Evolutionary conservation across 257 asterid genomes (phyloP).

Genomic region (Phtheirospermum japonicum): DNA sequence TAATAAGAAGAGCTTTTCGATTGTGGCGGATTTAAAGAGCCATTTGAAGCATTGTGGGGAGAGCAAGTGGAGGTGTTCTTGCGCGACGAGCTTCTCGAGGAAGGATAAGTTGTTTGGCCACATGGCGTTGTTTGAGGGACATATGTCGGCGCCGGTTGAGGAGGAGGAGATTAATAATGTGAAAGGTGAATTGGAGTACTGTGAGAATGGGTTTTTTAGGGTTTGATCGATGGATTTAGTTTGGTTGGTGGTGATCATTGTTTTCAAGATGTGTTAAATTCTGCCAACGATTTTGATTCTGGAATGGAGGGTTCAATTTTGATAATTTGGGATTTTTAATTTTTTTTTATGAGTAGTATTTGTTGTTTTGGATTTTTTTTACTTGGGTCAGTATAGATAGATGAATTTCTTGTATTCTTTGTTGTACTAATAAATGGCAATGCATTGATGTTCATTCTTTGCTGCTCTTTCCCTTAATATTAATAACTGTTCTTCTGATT

Average conservation of each 20-base stretch:
- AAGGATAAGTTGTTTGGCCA: slow-evolving; percentile 95
- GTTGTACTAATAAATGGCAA: background rate
- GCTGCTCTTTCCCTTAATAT: too few species aligned
- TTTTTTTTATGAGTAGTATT: too few species aligned
- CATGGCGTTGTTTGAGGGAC: slow-evolving; percentile 88
- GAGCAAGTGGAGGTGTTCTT: slow-evolving; percentile 79
- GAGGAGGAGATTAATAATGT: slow-evolving; percentile 12
- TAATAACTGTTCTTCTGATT: too few species aligned
- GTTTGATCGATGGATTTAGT: slow-evolving; percentile 50
- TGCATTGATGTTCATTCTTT: background rate
- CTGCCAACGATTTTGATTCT: slow-evolving; percentile 33
- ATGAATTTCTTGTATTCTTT: background rate
- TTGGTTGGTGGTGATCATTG: slow-evolving; percentile 44
- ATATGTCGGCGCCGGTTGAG: slow-evolving; percentile 66
- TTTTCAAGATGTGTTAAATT: slow-evolving; percentile 45
- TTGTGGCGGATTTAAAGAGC: slow-evolving; percentile 83
- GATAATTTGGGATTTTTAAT: slow-evolving; percentile 29
- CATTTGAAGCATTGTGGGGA: slow-evolving; percentile 89
- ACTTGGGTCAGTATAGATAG: background rate
- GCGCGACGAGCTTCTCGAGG: slow-evolving; percentile 78
- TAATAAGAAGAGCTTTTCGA: slow-evolving; percentile 76
- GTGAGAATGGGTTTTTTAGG: slow-evolving; percentile 27
- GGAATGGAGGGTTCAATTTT: slow-evolving; percentile 52
- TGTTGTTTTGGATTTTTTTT: background rate
- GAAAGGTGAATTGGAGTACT: background rate